Conservation (phyloP, 2,329 filamentous ascomycete species). For the Lecanosticta acicola region DNA sequence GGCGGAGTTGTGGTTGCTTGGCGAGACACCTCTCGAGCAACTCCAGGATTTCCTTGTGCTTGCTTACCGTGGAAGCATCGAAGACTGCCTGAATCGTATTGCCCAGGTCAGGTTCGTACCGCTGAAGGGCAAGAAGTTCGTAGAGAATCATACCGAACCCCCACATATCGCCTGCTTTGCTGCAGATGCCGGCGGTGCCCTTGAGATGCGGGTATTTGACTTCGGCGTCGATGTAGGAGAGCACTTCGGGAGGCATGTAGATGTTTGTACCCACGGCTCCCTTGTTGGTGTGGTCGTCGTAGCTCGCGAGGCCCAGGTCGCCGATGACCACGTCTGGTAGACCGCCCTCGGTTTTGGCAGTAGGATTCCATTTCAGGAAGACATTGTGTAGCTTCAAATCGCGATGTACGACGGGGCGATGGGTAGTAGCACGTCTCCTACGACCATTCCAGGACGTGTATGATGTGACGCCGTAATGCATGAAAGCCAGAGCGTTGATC, state of each 20-base stretch:
- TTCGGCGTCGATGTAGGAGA: too few species aligned
- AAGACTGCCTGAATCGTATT: constrained; percentile 2
- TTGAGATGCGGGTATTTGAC: too few species aligned
- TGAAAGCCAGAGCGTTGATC: constrained; percentile 21
- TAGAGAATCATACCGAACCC: constrained; percentile 22
- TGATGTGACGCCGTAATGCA: constrained; percentile 21
- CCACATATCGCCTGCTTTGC: constrained; percentile 22
- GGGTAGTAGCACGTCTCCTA: constrained; percentile 1
- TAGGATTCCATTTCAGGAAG: constrained; percentile 19
- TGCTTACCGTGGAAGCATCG: not conserved
- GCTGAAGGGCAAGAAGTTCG: constrained; percentile 10
- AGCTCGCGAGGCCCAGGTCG: constrained; percentile 19
- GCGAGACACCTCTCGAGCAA: constrained; percentile 7
- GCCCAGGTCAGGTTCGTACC: not conserved
- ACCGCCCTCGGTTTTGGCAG: constrained; percentile 1
- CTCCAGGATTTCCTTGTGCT: constrained; percentile 4
- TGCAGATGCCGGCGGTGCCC: constrained; percentile 12
- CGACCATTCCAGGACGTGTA: constrained; percentile 4
- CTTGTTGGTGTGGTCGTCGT: constrained; percentile 1
- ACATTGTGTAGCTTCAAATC: constrained; percentile 25
- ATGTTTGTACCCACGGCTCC: constrained; percentile 14
- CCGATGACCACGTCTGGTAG: constrained; percentile 23
- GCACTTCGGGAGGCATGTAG: constrained; percentile 12
- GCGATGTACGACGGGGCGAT: constrained; percentile 16
- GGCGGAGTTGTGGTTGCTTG: not conserved